phyloP scores from a whole-genome alignment of 2,329 filamentous ascomycete species.

The Periconia sp. region DNA sequence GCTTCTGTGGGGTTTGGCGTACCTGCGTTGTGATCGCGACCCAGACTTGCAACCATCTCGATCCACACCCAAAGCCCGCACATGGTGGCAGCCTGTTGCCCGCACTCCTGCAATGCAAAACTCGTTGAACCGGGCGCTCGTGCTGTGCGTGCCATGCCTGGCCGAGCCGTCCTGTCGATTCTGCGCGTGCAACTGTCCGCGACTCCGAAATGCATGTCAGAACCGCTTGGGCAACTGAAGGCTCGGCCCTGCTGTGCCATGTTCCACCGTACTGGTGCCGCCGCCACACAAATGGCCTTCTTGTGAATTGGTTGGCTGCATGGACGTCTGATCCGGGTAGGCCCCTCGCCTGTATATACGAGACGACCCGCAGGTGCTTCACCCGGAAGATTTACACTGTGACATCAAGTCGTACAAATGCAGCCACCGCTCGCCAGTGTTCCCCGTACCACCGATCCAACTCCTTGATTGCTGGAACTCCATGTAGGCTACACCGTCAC shows the following conservation, averaged over 20 bases:
- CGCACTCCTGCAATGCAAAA: neutral
- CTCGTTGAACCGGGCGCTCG: neutral
- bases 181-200: conserved; percentile 10
- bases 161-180: neutral
- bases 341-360: conserved; percentile 17
- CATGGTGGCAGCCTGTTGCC: neutral
- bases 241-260: conserved; percentile 33
- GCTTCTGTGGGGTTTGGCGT: too few species aligned
- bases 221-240: conserved; percentile 27
- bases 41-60: too few species aligned
- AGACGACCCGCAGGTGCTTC: conserved; percentile 15
- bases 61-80: too few species aligned
- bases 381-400: neutral
- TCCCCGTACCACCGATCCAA: conserved; percentile 9
- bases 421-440: conserved; percentile 3
- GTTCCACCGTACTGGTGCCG: conserved; percentile 23
- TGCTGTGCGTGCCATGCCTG: conserved; percentile 4
- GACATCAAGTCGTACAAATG: conserved; percentile 1
- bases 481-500: conserved; percentile 6
- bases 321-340: neutral
- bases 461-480: conserved; percentile 16
- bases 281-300: conserved; percentile 16
- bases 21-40: too few species aligned
- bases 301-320: conserved; percentile 6
- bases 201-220: conserved; percentile 32